These are phyloP conservation scores for Conticribra guillardii DNA, from an alignment of 108 stramenopile species.

Conservation along the genomic window DNA sequence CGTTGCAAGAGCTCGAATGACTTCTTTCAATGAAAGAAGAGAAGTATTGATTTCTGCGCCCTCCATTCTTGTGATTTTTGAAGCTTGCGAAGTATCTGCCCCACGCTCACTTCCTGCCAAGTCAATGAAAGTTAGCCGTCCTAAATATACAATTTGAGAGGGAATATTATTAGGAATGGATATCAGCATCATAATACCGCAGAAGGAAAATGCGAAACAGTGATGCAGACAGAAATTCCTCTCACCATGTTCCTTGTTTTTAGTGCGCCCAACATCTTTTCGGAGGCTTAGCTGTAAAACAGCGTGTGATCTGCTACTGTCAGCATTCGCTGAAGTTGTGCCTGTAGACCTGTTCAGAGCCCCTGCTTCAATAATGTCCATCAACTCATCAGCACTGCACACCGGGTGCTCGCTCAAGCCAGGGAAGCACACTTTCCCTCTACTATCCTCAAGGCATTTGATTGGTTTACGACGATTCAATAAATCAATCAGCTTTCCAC, in stretches of 20 bases:
- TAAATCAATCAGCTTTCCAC: slow-evolving; percentile 95
- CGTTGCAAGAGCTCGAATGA: slow-evolving; percentile 95
- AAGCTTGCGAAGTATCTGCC: slow-evolving; percentile 92
- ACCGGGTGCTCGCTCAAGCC: slow-evolving; percentile 90
- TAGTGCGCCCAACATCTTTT: slow-evolving; percentile 57
- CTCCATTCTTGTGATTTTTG: slow-evolving; percentile 93
- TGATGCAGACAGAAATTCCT: too few relatives aligned
- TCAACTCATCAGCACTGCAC: slow-evolving; percentile 76
- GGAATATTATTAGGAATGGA: not conserved
- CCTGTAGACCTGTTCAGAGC: slow-evolving; percentile 93
- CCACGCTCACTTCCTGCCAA: slow-evolving; percentile 98
- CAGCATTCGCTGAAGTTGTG: slow-evolving; percentile 93
- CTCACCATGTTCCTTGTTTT: slow-evolving; percentile 74
- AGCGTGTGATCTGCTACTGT: slow-evolving; percentile 94
- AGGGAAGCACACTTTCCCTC: slow-evolving; percentile 93
- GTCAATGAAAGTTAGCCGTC: slow-evolving; percentile 96
- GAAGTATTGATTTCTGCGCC: slow-evolving; percentile 99
- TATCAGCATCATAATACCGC: not conserved
- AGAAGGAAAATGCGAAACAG: too few relatives aligned
- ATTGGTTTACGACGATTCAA: slow-evolving; percentile 86
- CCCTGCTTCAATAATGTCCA: slow-evolving; percentile 90
- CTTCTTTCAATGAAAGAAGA: slow-evolving; percentile 98
- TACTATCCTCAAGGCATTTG: slow-evolving; percentile 94
- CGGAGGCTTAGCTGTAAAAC: slow-evolving; percentile 89
- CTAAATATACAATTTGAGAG: slow-evolving; percentile 40